phyloP scores from a whole-genome alignment of 2,329 filamentous ascomycete species.

The Pseudogymnoascus pannorum region DNA sequence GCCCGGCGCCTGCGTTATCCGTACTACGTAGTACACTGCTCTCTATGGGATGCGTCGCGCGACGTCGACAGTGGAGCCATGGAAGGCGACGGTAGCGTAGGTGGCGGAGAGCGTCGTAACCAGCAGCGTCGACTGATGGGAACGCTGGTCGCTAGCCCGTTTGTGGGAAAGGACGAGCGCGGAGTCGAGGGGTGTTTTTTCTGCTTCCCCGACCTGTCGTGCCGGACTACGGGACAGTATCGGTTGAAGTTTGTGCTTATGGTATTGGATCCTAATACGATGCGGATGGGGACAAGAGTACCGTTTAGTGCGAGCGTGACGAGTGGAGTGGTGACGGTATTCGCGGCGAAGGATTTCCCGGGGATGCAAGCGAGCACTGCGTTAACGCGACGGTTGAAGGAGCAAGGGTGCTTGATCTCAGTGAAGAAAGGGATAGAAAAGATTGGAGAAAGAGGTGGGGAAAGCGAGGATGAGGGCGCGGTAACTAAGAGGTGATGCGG shows the following conservation, averaged over 20 bases:
- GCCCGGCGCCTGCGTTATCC: conserved; percentile 48
- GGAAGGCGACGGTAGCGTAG: conserved; percentile 18
- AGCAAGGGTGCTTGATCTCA: conserved; percentile 76
- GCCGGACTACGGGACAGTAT: conserved; percentile 69
- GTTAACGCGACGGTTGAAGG: conserved; percentile 65
- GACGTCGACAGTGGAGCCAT: conserved; percentile 62
- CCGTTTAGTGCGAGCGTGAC: conserved; percentile 1
- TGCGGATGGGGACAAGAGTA: conserved; percentile 45
- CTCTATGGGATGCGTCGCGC: conserved; percentile 64
- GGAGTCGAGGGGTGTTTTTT: conserved; percentile 74
- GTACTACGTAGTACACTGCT: conserved; percentile 68
- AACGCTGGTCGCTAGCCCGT: conserved; percentile 67
- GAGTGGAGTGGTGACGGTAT: conserved; percentile 60
- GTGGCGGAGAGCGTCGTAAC: conserved; percentile 44
- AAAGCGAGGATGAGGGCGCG: conserved; percentile 13
- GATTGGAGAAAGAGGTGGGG: conserved; percentile 27
- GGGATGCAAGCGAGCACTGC: conserved; percentile 74
- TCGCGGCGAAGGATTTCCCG: conserved; percentile 78
- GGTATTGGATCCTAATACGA: conserved; percentile 56
- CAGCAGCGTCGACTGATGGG: conserved; percentile 74
- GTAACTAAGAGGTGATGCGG: background rate
- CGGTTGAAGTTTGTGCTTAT: conserved; percentile 67
- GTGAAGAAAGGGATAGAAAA: conserved; percentile 81
- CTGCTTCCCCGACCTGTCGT: conserved; percentile 76
- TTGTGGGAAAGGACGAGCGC: conserved; percentile 67